Percentiles rank a stretch among this genome's conserved stretches.
These are phyloP conservation scores for Gomphus bonarii DNA, from an alignment of 1,284 basidiomycete genomes.

Conservation along the genomic window DNA sequence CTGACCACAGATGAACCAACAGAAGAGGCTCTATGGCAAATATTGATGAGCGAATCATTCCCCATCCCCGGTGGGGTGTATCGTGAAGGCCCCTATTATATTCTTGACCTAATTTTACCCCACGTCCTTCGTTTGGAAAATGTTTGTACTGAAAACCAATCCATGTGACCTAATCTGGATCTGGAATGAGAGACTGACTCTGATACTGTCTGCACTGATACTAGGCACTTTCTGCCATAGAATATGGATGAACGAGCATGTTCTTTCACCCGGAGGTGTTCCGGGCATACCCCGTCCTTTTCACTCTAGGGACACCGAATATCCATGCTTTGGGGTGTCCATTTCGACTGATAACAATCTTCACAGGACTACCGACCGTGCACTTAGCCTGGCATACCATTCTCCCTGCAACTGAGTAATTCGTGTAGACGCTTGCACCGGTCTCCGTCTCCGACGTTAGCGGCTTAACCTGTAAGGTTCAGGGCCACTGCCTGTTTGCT, in stretches of 20 bases:
- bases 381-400: conserved; percentile 48
- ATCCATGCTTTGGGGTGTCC: conserved; percentile 52
- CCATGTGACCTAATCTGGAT: conserved; percentile 32
- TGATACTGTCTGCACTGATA: conserved; percentile 30
- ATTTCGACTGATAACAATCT: conserved; percentile 35
- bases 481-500: conserved; percentile 29
- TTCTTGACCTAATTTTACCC: conserved; percentile 41
- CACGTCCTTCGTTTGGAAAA: conserved; percentile 41
- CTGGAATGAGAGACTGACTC: not conserved
- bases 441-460: conserved; percentile 35
- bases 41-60: conserved; percentile 14
- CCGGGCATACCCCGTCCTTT: conserved; percentile 38
- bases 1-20: conserved; percentile 25
- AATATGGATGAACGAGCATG: conserved; percentile 23
- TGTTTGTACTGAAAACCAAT: conserved; percentile 33
- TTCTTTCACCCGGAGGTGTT: too few species aligned
- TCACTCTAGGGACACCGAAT: conserved; percentile 44
- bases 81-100: conserved; percentile 13
- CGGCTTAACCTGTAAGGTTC: conserved; percentile 39
- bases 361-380: conserved; percentile 33
- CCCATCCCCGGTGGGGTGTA: not conserved
- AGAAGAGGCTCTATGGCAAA: too few species aligned
- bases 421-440: conserved; percentile 41
- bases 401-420: conserved; percentile 41
- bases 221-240: conserved; percentile 41